Evolutionary conservation across 116 monocot species (phyloP).

Genomic region (Iris pallida): DNA sequence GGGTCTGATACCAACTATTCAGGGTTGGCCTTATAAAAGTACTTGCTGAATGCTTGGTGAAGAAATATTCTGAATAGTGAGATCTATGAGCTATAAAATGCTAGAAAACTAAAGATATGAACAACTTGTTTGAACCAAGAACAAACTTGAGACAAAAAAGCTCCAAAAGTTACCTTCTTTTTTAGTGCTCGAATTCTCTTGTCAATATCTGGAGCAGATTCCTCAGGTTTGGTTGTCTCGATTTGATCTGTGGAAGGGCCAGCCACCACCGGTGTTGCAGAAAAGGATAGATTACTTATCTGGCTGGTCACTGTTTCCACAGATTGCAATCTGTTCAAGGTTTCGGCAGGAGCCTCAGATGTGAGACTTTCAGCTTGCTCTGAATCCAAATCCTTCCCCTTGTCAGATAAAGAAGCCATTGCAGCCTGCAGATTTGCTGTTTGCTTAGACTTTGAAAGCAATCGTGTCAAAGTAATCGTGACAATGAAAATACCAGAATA

Average conservation of each 20-base stretch:
- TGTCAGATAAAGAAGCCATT: conserved; percentile 38
- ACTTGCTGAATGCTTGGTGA: no score
- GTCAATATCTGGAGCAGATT: conserved; percentile 54
- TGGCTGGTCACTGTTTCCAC: conserved; percentile 46
- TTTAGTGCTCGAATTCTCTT: conserved; percentile 84
- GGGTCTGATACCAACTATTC: no score
- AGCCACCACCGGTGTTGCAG: conserved; percentile 13
- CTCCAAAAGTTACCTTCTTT: conserved; percentile 62
- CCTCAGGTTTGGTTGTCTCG: conserved; percentile 23
- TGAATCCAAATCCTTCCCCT: conserved; percentile 34
- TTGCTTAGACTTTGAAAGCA: neutral
- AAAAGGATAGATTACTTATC: conserved; percentile 54
- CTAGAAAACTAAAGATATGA: neutral
- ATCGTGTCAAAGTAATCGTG: neutral
- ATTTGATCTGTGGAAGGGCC: conserved; percentile 14
- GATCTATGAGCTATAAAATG: neutral
- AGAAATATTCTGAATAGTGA: no score
- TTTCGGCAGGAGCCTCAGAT: conserved; percentile 9
- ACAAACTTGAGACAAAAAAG: neutral
- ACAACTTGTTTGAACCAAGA: neutral
- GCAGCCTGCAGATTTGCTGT: conserved; percentile 42
- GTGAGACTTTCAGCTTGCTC: conserved; percentile 23
- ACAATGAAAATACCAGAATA: neutral
- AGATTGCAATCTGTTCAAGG: conserved; percentile 18
- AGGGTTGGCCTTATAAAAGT: no score